Percentiles rank a stretch among this genome's conserved stretches.
phyloP scores from a whole-genome alignment of 75 land plant genomes.

The Sequoiadendron giganteum region DNA sequence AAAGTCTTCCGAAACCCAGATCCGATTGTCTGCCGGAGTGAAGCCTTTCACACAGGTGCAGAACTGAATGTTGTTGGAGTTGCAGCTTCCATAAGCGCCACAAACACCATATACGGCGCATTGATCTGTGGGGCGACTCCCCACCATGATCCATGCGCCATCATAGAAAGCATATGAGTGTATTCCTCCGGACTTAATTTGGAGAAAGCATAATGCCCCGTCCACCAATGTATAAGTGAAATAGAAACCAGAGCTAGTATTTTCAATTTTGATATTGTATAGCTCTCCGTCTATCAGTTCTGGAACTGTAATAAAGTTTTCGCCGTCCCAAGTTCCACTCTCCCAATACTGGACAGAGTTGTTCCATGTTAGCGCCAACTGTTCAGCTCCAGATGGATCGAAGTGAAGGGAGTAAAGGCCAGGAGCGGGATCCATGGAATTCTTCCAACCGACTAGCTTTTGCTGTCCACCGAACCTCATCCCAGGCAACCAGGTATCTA shows the following conservation, averaged over 20 bases:
- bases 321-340: slow-evolving; percentile 31
- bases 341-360: slow-evolving; percentile 20
- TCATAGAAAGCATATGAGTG: slow-evolving; percentile 7
- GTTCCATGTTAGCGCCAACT: slow-evolving; percentile 18
- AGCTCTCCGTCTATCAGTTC: neutral
- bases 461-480: slow-evolving; percentile 37
- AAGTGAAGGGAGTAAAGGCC: slow-evolving; percentile 26
- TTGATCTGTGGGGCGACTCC: slow-evolving; percentile 2
- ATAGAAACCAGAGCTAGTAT: neutral
- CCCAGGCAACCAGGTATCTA: slow-evolving; percentile 46
- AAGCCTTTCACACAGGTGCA: slow-evolving; percentile 44
- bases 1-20: slow-evolving; percentile 12
- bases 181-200: slow-evolving; percentile 31
- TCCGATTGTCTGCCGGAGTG: neutral
- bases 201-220: neutral
- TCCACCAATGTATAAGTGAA: neutral
- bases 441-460: slow-evolving; percentile 30
- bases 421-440: slow-evolving; percentile 21
- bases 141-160: slow-evolving; percentile 13
- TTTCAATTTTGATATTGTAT: slow-evolving; percentile 6
- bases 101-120: slow-evolving; percentile 29
- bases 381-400: neutral
- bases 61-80: neutral
- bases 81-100: slow-evolving; percentile 32
- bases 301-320: slow-evolving; percentile 13